phyloP scores from a whole-genome alignment of 1,284 basidiomycete genomes.

The Irpex sp. region DNA sequence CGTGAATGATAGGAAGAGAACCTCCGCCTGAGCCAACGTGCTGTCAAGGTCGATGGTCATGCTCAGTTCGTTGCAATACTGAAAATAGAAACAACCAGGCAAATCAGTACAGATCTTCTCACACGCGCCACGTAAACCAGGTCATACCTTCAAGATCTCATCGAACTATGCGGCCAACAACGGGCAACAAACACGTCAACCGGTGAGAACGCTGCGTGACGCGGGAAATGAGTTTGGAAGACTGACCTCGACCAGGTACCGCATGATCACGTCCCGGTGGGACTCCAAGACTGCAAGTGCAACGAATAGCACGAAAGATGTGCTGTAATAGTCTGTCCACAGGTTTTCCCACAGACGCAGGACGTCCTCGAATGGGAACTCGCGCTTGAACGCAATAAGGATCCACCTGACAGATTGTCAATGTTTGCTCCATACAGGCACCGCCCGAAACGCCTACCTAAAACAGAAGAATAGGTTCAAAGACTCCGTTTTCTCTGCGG shows the following conservation, averaged over 20 bases:
- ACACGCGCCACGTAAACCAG: background rate
- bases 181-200: background rate
- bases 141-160: conserved; percentile 77
- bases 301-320: conserved; percentile 89
- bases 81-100: conserved; percentile 7
- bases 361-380: conserved; percentile 90
- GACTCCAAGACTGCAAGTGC: conserved; percentile 92
- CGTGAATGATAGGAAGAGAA: conserved; percentile 83
- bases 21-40: conserved; percentile 91
- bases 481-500: conserved; percentile 80
- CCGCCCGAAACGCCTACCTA: conserved; percentile 52
- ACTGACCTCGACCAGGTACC: conserved; percentile 87
- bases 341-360: conserved; percentile 92
- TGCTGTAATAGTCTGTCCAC: conserved; percentile 92
- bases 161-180: conserved; percentile 52
- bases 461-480: conserved; percentile 99
- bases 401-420: conserved; percentile 57
- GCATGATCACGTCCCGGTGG: conserved; percentile 89
- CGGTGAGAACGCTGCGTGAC: background rate
- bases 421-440: background rate
- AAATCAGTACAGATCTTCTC: background rate
- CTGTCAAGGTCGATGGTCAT: conserved; percentile 93
- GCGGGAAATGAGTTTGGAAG: background rate
- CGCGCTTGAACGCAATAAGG: conserved; percentile 90
- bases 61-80: conserved; percentile 89